Evolutionary conservation across 2,329 filamentous ascomycete species (phyloP), one percentile per base, ranked within the genome.

Genomic region (Trichoderma arundinaceum): DNA sequence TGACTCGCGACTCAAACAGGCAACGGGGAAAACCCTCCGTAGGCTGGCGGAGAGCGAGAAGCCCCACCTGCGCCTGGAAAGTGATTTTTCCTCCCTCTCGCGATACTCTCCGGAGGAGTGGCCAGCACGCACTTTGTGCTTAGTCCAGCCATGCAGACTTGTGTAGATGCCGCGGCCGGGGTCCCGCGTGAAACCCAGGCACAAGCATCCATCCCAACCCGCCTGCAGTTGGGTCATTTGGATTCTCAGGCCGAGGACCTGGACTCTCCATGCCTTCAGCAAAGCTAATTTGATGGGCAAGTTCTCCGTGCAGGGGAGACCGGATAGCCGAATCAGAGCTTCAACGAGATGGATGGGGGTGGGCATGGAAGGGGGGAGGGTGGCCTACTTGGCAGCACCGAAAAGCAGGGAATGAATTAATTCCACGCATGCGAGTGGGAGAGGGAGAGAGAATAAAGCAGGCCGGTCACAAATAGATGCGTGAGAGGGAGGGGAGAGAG

Each of bases 121-220:
- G 2, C 17, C 17, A 19, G 8, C 10, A 10, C 15, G 43, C n/a
- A 17, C 22, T 13, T 54, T 12, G 8, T 43, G 35, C 10, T n/a
- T n/a, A n/a, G 32, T 22, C 32, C 6, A 6, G 33, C 35, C 12
- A 64, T 39, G 33, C 33, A 49, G 39, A 49, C 28, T 33, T 33
- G n/a, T 15, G 58, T 38, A 59, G 56, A 49, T 49, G 56, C 43
- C 44, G 59, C 48, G 28, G 56, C 59, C 19, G 48, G 59, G 59
- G 59, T 62, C 59, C 48, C 59, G 48, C 59, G 48, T 62, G 59
- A 43, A 49, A 62, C 59, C 59, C 59, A 62, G 59, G 58, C 22
- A 61, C 58, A 43, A 43, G 60, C 51, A 64, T 64, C 51, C 58
- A 51, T 61, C 35, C 12, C 9, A 48, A 28, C 46, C 57, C 57